Percentiles rank a stretch among this genome's conserved stretches.
These are phyloP conservation scores for Achaetomiella virescens DNA, from an alignment of 495 filamentous ascomycete species.

Conservation along the genomic window DNA sequence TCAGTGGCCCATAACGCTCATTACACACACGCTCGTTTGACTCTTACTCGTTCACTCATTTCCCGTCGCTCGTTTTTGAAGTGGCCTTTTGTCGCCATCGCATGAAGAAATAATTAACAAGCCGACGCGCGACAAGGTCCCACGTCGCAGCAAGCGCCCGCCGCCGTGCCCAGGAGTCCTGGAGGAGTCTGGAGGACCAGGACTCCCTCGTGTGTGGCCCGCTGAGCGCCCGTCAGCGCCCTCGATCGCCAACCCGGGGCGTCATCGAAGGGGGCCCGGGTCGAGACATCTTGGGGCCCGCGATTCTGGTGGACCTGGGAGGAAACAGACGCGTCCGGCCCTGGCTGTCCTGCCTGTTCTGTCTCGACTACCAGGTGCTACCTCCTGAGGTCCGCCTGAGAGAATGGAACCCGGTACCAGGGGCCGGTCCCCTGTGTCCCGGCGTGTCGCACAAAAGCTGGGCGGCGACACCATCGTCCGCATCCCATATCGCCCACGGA, in stretches of 20 bases:
- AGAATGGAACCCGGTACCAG: conserved; percentile 25
- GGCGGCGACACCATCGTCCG: conserved; percentile 18
- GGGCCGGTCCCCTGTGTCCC: conserved; percentile 23
- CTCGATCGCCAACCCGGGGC: conserved; percentile 1
- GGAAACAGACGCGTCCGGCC: background rate
- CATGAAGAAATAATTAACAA: conserved; percentile 11
- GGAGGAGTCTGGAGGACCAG: background rate
- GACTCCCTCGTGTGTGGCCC: too few species aligned
- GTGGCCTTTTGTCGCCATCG: background rate
- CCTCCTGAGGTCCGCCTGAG: background rate
- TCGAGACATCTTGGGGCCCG: conserved; percentile 10
- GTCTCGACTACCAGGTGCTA: background rate
- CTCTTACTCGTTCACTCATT: conserved; percentile 2
- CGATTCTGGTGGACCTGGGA: conserved; percentile 4
- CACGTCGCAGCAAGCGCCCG: conserved; percentile 8
- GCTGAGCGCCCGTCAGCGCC: background rate
- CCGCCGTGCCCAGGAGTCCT: background rate
- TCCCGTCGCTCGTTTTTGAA: background rate
- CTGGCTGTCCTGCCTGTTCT: background rate
- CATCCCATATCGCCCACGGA: conserved; percentile 22
- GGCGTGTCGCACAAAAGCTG: conserved; percentile 29
- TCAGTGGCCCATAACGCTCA: conserved; percentile 9
- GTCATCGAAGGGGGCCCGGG: conserved; percentile 11
- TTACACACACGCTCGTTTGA: conserved; percentile 14
- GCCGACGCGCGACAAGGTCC: conserved; percentile 4